These are phyloP conservation scores for Eragrostis nindensis DNA, from an alignment of 176 grass and related monocot genomes.

Conservation along the genomic window DNA sequence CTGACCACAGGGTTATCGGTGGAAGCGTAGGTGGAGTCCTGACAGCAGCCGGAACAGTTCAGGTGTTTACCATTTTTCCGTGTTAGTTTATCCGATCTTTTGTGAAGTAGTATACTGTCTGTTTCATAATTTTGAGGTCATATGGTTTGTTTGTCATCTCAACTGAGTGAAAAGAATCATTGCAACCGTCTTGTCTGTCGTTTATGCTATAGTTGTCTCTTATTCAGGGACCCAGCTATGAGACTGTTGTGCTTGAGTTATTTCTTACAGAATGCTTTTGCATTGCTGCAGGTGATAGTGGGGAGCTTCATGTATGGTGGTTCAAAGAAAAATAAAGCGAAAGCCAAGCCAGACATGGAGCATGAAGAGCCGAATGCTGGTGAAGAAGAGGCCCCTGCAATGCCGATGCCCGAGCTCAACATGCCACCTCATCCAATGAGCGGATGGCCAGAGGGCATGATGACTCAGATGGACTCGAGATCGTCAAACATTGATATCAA, in stretches of 20 bases:
- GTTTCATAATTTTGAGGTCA: constrained; percentile 7
- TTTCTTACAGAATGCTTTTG: not conserved
- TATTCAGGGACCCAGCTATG: not conserved
- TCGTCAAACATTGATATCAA: constrained; percentile 61
- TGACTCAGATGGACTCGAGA: constrained; percentile 62
- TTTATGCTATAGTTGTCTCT: too few species aligned
- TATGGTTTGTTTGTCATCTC: not conserved
- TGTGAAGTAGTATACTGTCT: not conserved
- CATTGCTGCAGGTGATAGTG: constrained; percentile 59
- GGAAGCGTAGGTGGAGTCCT: constrained; percentile 75
- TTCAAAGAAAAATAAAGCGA: constrained; percentile 66
- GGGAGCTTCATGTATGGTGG: constrained; percentile 77
- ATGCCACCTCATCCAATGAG: constrained; percentile 43
- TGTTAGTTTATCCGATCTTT: not conserved
- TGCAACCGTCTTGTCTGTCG: not conserved
- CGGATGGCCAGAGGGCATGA: constrained; percentile 49
- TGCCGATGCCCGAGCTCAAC: constrained; percentile 28
- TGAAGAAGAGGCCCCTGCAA: constrained; percentile 23
- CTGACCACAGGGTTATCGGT: constrained; percentile 84
- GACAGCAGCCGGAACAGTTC: constrained; percentile 84
- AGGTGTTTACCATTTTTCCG: constrained; percentile 49
- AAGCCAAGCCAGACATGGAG: constrained; percentile 32
- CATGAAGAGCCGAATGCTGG: constrained; percentile 42
- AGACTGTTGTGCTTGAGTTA: not conserved
- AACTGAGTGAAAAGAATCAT: constrained; percentile 5